These are phyloP conservation scores for Polyporus tsugae DNA, from an alignment of 1,284 basidiomycete species.

Conservation along the genomic window DNA sequence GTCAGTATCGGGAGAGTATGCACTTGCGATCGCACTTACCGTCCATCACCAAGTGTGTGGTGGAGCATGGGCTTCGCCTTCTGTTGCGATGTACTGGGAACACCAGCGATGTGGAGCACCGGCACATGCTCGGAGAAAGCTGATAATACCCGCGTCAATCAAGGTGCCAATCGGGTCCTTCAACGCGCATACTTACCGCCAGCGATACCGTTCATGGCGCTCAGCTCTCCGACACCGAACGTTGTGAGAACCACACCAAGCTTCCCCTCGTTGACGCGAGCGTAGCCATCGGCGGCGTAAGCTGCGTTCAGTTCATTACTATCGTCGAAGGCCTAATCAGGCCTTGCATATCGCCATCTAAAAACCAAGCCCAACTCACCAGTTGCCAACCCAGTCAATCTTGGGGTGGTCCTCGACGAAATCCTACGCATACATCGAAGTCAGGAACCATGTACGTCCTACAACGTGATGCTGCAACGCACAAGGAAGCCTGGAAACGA, in stretches of 20 bases:
- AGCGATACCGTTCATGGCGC: conserved; percentile 84
- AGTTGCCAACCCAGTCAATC: conserved; percentile 92
- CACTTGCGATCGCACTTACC: conserved; percentile 46
- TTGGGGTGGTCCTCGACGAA: conserved; percentile 83
- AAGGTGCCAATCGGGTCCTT: background rate
- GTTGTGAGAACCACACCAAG: conserved; percentile 84
- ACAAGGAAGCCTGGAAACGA: conserved; percentile 59
- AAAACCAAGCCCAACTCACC: conserved; percentile 50
- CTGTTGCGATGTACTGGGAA: conserved; percentile 80
- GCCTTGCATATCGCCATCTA: background rate
- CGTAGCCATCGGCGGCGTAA: conserved; percentile 96
- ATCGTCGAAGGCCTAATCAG: background rate
- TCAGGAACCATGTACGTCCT: conserved; percentile 1
- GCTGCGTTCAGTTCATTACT: conserved; percentile 90
- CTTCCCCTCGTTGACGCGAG: conserved; percentile 79
- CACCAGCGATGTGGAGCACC: conserved; percentile 91
- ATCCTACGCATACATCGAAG: conserved; percentile 57
- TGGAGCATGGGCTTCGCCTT: conserved; percentile 78
- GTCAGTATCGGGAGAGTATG: background rate
- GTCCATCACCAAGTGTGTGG: conserved; percentile 88
- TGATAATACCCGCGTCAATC: conserved; percentile 36
- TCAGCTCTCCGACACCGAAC: conserved; percentile 93
- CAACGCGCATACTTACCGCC: conserved; percentile 52
- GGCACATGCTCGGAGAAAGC: conserved; percentile 92
- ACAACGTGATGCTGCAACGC: conserved; percentile 31